Percentiles rank a stretch among this genome's conserved stretches.
Evolutionary conservation across 805 yeast species (phyloP).

Genomic region (Barnettozyma siamensis): DNA sequence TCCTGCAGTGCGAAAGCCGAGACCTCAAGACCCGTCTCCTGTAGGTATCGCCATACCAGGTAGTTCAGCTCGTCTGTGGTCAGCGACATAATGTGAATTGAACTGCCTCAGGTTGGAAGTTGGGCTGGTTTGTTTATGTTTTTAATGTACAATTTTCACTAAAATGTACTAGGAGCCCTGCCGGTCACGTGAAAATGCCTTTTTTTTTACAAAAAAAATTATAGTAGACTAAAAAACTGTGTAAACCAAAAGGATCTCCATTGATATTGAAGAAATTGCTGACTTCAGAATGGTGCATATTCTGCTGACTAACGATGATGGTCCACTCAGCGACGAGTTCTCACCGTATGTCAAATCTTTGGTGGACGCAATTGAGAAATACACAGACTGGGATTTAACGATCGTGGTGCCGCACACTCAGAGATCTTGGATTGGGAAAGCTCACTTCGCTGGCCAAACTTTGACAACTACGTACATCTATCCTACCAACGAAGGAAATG

Average conservation of each 20-base stretch:
- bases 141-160: no score
- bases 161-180: background rate
- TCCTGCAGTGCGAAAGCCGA: constrained; percentile 78
- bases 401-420: constrained; percentile 79
- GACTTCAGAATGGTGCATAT: constrained; percentile 13
- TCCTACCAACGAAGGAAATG: constrained; percentile 41
- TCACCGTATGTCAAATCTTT: constrained; percentile 85
- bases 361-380: constrained; percentile 56
- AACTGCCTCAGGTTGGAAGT: no score
- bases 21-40: constrained; percentile 73
- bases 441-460: constrained; percentile 80
- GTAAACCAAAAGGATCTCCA: no score
- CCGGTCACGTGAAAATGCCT: background rate
- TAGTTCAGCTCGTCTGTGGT: constrained; percentile 84
- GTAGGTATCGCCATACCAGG: constrained; percentile 86
- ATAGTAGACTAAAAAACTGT: no score
- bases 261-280: no score
- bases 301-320: constrained; percentile 84
- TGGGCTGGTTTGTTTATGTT: no score
- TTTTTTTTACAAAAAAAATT: no score
- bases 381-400: constrained; percentile 80
- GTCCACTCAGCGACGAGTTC: constrained; percentile 73
- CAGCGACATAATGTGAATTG: no score
- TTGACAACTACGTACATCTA: constrained; percentile 61
- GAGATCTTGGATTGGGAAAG: constrained; percentile 96